Evolutionary conservation across 768 basidiomycete species (phyloP).

Genomic region (Suillus discolor): DNA sequence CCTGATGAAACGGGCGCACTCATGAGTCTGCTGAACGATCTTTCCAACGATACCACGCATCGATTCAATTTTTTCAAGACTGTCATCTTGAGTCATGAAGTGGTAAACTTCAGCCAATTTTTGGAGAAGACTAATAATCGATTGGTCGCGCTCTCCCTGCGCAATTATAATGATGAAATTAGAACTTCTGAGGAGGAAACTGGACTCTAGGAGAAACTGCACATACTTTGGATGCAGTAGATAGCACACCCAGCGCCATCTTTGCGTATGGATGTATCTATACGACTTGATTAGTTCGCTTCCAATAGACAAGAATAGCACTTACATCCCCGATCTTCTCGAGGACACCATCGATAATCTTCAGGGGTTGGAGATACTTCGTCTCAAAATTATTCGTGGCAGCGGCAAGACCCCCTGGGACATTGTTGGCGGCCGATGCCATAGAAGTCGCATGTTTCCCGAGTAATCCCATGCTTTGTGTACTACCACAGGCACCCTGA

Average conservation of each 20-base stretch:
- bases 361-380: slow-evolving; percentile 9
- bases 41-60: background rate
- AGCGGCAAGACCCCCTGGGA: background rate
- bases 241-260: slow-evolving; percentile 10
- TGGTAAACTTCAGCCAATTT: background rate
- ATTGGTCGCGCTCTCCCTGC: slow-evolving; percentile 7
- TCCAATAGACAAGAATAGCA: background rate
- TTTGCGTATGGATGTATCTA: slow-evolving; percentile 13
- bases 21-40: slow-evolving; percentile 24
- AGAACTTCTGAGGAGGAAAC: no score
- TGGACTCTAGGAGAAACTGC: no score
- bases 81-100: slow-evolving; percentile 3
- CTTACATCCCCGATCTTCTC: slow-evolving; percentile 1
- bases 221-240: slow-evolving; percentile 1
- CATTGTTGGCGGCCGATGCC: background rate
- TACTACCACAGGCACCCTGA: background rate
- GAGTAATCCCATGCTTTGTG: background rate
- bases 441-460: no score
- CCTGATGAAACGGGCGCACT: slow-evolving; percentile 32
- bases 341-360: background rate
- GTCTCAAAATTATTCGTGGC: background rate
- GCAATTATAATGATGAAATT: background rate
- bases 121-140: background rate
- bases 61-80: background rate
- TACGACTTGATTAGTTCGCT: background rate